Base-by-base conservation (phyloP, 164 flowering plant genomes). In the Nymphaea thermarum region DNA sequence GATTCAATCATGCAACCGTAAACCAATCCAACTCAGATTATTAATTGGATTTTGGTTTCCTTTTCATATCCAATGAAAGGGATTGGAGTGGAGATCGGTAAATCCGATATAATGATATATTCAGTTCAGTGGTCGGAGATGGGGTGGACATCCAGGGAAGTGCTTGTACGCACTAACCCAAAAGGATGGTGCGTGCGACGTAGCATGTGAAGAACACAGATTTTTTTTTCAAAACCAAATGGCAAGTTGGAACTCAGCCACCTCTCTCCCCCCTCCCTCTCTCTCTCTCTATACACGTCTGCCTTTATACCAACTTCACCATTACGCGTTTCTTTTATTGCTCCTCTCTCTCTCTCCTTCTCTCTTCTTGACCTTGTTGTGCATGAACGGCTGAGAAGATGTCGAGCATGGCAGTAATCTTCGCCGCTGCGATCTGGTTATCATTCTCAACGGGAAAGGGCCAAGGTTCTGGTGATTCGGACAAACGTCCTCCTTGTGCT, bases 371-470 rank as follows among this genome's bases (percentile, higher is more conserved):
- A n/a, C 36, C 36, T 25, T 25, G 36, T 25, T 1, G 36, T 25
- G 36, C 36, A 25, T 25, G 36, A 25, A 25, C 1, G 36, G 36
- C 36, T 25, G 36, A 25, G 36, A 25, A 53, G 67, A 70, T 74
- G 76, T 43, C 44, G 43, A 10, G 17, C 36, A 15, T 44, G 16
- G 67, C 47, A 68, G 17, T 64, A 12, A 42, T 70, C 55, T 60
- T 67, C 65, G 65, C 70, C 2, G 12, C 64, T 5, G 68, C 71
- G 12, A 51, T 74, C 41, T 64, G 67, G 25, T 15, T 70, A 17
- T 63, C 43, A 43, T 47, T 74, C 64, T 70, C 61, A 25, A 18
- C n/a, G 15, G 42, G 55, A 53, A 18, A 2, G n/a, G 47, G 69
- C 53, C 69, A 43, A 45, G 65, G 25, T 59, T 61, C 43, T 14